Percentiles rank a stretch among this genome's conserved stretches.
phyloP scores from a whole-genome alignment of 2,329 filamentous ascomycete genomes.

The Metarhizium robertsii region DNA sequence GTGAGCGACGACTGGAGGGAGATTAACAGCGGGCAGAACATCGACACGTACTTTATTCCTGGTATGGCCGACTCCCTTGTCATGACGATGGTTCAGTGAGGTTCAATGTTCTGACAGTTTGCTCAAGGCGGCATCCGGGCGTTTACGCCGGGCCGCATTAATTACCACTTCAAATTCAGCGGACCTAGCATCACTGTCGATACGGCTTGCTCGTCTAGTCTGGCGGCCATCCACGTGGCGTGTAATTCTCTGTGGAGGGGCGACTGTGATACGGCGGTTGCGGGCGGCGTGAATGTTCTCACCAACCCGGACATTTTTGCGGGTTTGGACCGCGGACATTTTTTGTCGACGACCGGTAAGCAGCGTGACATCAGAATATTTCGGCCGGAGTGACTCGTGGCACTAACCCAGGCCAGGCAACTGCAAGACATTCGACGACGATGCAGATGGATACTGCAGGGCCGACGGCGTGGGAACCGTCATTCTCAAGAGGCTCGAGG shows the following conservation, averaged over 20 bases:
- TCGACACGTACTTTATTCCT: constrained; percentile 25
- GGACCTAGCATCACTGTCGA: constrained; percentile 65
- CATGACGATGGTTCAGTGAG: too few species aligned
- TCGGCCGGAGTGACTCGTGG: too few species aligned
- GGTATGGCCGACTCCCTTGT: constrained; percentile 21
- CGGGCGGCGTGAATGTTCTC: constrained; percentile 67
- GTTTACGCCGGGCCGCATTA: constrained; percentile 53
- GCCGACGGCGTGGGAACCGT: constrained; percentile 67
- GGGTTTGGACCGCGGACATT: constrained; percentile 66
- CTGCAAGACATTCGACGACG: constrained; percentile 69
- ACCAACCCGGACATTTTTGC: constrained; percentile 75
- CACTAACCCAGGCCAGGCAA: constrained; percentile 35
- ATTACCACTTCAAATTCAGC: constrained; percentile 66
- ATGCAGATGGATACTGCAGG: constrained; percentile 74
- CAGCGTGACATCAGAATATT: too few species aligned
- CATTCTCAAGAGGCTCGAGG: constrained; percentile 69
- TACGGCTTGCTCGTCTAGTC: constrained; percentile 67
- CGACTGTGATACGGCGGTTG: constrained; percentile 72
- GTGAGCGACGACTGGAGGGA: constrained; percentile 3
- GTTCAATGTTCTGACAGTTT: too few species aligned
- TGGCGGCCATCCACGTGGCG: constrained; percentile 59
- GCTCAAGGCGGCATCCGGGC: constrained; percentile 24
- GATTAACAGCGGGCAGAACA: background rate
- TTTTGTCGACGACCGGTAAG: constrained; percentile 20
- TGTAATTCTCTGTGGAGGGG: constrained; percentile 61